Conservation (phyloP, 352 stramenopile species). For the Pythium myriotylum region DNA sequence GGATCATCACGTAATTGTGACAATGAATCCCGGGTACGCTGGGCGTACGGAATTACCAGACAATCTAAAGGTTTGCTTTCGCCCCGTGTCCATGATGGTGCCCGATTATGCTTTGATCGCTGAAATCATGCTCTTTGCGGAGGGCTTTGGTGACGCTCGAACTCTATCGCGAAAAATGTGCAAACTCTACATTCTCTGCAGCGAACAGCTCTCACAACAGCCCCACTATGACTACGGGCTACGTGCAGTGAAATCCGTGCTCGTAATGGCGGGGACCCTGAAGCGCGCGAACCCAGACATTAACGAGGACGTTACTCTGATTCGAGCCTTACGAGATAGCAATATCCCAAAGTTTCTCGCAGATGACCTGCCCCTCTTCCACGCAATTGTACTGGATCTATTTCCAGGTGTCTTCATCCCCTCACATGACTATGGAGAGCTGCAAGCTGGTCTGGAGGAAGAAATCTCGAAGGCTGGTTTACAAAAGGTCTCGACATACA, state of each 20-base stretch:
- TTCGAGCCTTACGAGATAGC: conserved; percentile 78
- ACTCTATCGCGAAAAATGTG: conserved; percentile 92
- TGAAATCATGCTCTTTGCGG: conserved; percentile 94
- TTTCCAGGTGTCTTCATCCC: conserved; percentile 75
- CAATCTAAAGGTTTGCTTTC: conserved; percentile 93
- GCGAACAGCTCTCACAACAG: conserved; percentile 89
- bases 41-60: conserved; percentile 92
- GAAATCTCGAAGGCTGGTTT: conserved; percentile 41
- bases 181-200: conserved; percentile 90
- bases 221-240: conserved; percentile 92
- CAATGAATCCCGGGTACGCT: conserved; percentile 95
- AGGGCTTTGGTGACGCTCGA: conserved; percentile 90
- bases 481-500: conserved; percentile 57
- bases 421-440: conserved; percentile 64
- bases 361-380: conserved; percentile 86
- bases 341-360: conserved; percentile 91
- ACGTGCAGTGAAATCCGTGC: conserved; percentile 81
- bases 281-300: conserved; percentile 55
- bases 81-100: conserved; percentile 94
- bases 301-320: conserved; percentile 83
- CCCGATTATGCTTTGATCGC: conserved; percentile 91
- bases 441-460: conserved; percentile 43
- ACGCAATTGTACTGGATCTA: conserved; percentile 80
- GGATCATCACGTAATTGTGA: conserved; percentile 96
- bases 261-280: conserved; percentile 82